A percentile compares a stretch with the other conserved stretches of the same genome.
Evolutionary conservation across 1,284 basidiomycete species (phyloP).

Genomic region (Ceratobasidium papillatum): DNA sequence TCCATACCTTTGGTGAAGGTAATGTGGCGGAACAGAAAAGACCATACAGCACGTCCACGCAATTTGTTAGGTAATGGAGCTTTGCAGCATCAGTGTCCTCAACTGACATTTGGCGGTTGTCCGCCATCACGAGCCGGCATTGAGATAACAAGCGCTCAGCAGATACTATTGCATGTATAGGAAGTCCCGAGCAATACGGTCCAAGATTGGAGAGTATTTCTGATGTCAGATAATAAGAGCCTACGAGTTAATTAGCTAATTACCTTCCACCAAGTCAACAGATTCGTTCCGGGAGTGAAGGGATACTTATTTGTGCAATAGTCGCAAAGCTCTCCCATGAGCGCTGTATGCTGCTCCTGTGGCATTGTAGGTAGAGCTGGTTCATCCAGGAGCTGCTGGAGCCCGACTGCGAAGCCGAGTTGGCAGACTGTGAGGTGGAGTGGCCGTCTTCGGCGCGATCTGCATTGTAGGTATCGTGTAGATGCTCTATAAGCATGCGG

Average conservation of each 20-base stretch:
- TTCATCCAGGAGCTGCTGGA: neutral
- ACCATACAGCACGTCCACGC: too few relatives aligned
- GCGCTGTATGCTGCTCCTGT: neutral
- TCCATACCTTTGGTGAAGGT: too few relatives aligned
- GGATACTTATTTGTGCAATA: neutral
- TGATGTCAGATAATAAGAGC: neutral
- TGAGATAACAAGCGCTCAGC: conserved; percentile 37
- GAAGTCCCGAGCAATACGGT: conserved; percentile 17
- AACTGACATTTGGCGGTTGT: too few relatives aligned
- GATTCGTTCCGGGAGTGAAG: neutral
- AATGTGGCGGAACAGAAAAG: too few relatives aligned
- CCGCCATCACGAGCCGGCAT: conserved; percentile 28
- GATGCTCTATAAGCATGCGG: neutral
- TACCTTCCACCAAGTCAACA: neutral
- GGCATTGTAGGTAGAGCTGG: neutral
- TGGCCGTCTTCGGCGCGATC: neutral
- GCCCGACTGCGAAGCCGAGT: neutral
- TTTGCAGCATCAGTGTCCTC: too few relatives aligned
- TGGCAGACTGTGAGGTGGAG: neutral
- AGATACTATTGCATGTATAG: conserved; percentile 28
- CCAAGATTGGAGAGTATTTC: conserved; percentile 2
- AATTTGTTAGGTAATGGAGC: too few relatives aligned
- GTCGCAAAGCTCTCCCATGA: neutral
- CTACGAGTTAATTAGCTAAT: too few relatives aligned
- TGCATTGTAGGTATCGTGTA: neutral